phyloP scores from a whole-genome alignment of 306 rosid genomes.

The Lagenaria siceraria region DNA sequence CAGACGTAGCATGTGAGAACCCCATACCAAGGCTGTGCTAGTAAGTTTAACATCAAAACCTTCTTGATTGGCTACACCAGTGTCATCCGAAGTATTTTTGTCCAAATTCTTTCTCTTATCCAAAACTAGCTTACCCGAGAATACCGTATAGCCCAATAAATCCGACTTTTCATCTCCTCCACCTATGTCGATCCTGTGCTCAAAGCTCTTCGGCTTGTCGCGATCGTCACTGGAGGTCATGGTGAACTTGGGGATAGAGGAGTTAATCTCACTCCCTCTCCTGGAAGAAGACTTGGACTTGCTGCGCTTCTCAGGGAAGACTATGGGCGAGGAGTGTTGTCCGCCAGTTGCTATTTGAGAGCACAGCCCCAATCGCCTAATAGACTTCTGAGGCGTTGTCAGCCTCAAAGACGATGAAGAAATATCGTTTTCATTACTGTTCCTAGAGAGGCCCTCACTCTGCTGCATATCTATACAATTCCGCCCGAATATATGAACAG shows the following conservation, averaged over 20 bases:
- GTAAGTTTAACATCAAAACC: constrained; percentile 76
- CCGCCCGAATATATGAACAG: neutral
- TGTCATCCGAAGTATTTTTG: constrained; percentile 24
- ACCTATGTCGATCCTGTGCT: constrained; percentile 69
- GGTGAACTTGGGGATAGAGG: constrained; percentile 15
- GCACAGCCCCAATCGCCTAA: constrained; percentile 79
- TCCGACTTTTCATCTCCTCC: constrained; percentile 88
- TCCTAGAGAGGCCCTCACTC: constrained; percentile 54
- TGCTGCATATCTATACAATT: constrained; percentile 45
- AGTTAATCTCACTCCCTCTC: constrained; percentile 25
- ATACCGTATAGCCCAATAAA: constrained; percentile 70
- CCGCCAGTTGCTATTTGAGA: constrained; percentile 79
- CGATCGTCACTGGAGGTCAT: constrained; percentile 27
- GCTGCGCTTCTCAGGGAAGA: constrained; percentile 86
- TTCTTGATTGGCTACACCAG: constrained; percentile 29
- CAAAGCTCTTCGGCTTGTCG: constrained; percentile 43
- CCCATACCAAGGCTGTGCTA: constrained; percentile 80
- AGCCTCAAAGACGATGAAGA: constrained; percentile 40
- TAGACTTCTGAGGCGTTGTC: constrained; percentile 59
- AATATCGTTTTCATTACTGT: constrained; percentile 25
- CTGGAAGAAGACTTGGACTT: constrained; percentile 45
- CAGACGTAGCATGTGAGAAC: constrained; percentile 59
- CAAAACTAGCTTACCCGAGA: constrained; percentile 64
- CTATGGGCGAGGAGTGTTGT: constrained; percentile 81
- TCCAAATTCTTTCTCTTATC: constrained; percentile 46